Evolutionary conservation across 2,329 filamentous ascomycete species (phyloP).

Genomic region (Hortaea sp.): DNA sequence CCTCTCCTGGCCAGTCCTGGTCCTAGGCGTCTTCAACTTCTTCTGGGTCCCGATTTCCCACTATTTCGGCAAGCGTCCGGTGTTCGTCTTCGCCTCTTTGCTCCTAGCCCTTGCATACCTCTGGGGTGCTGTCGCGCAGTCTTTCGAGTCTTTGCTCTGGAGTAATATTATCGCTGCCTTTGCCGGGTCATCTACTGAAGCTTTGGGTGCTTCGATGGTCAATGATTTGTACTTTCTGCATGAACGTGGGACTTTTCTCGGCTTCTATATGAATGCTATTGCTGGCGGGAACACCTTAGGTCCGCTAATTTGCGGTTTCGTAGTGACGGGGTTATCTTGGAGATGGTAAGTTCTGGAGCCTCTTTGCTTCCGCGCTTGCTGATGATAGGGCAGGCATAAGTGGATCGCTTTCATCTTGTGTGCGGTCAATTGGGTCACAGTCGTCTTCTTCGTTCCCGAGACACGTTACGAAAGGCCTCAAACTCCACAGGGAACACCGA

Average conservation of each 20-base stretch:
- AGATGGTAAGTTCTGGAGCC: constrained; percentile 13
- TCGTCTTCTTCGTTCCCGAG: constrained; percentile 29
- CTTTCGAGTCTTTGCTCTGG: constrained; percentile 36
- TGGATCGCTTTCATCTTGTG: constrained; percentile 26
- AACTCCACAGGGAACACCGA: background rate
- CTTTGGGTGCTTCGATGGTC: constrained; percentile 32
- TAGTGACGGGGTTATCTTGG: constrained; percentile 31
- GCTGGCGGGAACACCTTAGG: constrained; percentile 32
- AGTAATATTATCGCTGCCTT: constrained; percentile 37
- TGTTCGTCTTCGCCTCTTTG: constrained; percentile 35
- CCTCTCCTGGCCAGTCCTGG: constrained; percentile 34
- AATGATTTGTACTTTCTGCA: constrained; percentile 26
- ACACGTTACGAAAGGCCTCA: constrained; percentile 24
- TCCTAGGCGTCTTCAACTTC: constrained; percentile 43
- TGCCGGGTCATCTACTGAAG: constrained; percentile 36
- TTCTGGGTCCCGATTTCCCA: constrained; percentile 41
- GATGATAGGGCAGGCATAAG: constrained; percentile 22
- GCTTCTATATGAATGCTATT: constrained; percentile 32
- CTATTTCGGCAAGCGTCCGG: constrained; percentile 38
- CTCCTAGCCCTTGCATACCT: constrained; percentile 38
- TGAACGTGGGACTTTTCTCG: constrained; percentile 27
- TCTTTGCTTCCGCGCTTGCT: no score
- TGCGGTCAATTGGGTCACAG: constrained; percentile 26
- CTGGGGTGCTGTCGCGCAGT: constrained; percentile 35
- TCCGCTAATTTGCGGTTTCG: constrained; percentile 30